Evolutionary conservation across 2,329 filamentous ascomycete genomes (phyloP).

Genomic region (Cyphellophora attinorum): DNA sequence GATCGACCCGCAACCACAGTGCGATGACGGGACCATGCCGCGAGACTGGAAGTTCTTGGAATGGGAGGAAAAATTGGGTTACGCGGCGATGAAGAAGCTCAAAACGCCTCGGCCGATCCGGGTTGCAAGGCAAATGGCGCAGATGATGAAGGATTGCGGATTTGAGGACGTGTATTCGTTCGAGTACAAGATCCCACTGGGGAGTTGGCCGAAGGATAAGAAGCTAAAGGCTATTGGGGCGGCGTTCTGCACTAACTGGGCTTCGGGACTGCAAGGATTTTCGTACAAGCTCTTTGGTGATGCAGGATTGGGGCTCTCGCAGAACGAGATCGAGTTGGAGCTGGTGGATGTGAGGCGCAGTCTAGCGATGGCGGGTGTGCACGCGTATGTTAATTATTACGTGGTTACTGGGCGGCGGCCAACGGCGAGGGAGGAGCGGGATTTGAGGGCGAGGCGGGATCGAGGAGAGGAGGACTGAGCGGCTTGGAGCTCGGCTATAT

Average conservation of each 20-base stretch:
- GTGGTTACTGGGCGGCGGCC: constrained; percentile 25
- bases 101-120: constrained; percentile 38
- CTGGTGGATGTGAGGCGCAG: constrained; percentile 33
- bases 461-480: background rate
- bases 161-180: constrained; percentile 36
- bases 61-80: constrained; percentile 36
- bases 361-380: constrained; percentile 29
- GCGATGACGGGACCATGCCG: constrained; percentile 46
- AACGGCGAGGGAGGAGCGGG: constrained; percentile 13
- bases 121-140: constrained; percentile 44
- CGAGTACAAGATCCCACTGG: constrained; percentile 43
- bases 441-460: background rate
- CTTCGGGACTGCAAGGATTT: constrained; percentile 32
- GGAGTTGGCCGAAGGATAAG: constrained; percentile 41
- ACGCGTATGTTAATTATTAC: constrained; percentile 31
- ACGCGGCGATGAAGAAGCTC: constrained; percentile 34
- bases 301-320: constrained; percentile 31
- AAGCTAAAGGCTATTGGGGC: constrained; percentile 38
- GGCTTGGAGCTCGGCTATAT: background rate
- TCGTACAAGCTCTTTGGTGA: constrained; percentile 31
- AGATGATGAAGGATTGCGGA: constrained; percentile 46
- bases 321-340: constrained; percentile 36
- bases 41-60: constrained; percentile 36
- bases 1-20: constrained; percentile 36
- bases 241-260: constrained; percentile 38